Percentiles rank a stretch among this genome's conserved stretches.
phyloP scores from a whole-genome alignment of 1,284 basidiomycete genomes.

The Kalmanozyma brasiliensis region DNA sequence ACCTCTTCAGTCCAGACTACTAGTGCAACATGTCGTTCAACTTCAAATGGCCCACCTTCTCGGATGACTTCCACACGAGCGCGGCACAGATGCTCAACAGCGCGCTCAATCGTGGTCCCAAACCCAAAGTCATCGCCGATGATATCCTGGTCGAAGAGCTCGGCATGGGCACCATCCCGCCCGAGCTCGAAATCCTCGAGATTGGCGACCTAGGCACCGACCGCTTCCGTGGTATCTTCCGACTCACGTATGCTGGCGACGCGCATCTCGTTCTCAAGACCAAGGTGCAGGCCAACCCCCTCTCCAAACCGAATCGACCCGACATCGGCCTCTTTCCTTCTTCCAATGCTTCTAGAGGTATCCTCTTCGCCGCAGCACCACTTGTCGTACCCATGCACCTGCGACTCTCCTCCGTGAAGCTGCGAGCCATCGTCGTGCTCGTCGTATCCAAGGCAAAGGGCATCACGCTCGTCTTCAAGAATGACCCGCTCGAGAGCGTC shows the following conservation, averaged over 20 bases:
- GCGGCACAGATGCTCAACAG: conserved; percentile 61
- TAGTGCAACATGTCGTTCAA: conserved; percentile 83
- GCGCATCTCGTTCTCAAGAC: conserved; percentile 95
- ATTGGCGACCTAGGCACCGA: conserved; percentile 96
- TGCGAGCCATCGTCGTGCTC: conserved; percentile 95
- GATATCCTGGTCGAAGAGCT: conserved; percentile 96
- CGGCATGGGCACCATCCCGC: conserved; percentile 97
- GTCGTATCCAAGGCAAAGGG: conserved; percentile 95
- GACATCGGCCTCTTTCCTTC: conserved; percentile 56
- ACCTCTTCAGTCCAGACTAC: background rate
- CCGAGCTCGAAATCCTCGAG: conserved; percentile 95
- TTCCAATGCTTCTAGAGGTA: conserved; percentile 57
- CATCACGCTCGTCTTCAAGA: conserved; percentile 99
- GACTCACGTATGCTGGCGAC: conserved; percentile 93
- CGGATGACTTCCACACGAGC: conserved; percentile 71
- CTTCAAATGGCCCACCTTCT: conserved; percentile 95
- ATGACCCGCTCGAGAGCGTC: conserved; percentile 96
- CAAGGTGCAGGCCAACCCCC: conserved; percentile 94
- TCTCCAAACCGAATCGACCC: conserved; percentile 72
- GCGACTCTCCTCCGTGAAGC: conserved; percentile 90
- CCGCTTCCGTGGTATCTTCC: conserved; percentile 96
- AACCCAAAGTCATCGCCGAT: conserved; percentile 96
- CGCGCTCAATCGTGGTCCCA: conserved; percentile 71
- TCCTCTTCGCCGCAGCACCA: conserved; percentile 65
- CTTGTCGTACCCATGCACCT: conserved; percentile 90